Conservation (phyloP, 2,329 filamentous ascomycete genomes). For the Fusarium armeniacum region DNA sequence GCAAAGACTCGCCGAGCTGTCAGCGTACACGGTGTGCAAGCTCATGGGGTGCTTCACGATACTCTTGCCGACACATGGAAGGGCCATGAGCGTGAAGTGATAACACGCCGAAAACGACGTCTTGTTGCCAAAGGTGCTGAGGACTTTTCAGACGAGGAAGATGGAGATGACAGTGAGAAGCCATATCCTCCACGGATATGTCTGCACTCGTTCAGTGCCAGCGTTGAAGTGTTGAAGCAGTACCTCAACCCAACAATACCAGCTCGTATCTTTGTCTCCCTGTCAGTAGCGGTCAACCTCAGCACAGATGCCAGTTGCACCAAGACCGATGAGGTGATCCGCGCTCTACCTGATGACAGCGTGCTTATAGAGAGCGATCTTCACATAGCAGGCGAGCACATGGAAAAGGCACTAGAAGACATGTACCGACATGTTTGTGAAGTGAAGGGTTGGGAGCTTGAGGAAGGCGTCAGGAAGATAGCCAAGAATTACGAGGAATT, state of each 20-base stretch:
- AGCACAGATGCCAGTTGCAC: constrained; percentile 61
- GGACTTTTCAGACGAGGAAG: constrained; percentile 58
- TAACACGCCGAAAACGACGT: constrained; percentile 71
- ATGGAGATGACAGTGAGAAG: constrained; percentile 54
- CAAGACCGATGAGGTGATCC: constrained; percentile 75
- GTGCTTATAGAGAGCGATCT: constrained; percentile 92
- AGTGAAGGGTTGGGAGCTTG: constrained; percentile 81
- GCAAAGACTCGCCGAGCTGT: constrained; percentile 75
- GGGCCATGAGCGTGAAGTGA: constrained; percentile 74
- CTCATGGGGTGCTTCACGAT: constrained; percentile 78
- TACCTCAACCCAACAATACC: constrained; percentile 82
- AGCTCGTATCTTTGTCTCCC: constrained; percentile 85
- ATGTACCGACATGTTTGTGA: constrained; percentile 82
- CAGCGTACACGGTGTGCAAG: constrained; percentile 81
- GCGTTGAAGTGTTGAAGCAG: constrained; percentile 79
- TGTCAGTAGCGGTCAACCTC: constrained; percentile 87
- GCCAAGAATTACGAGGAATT: constrained; percentile 84
- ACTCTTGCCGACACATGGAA: constrained; percentile 76
- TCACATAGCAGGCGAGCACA: constrained; percentile 82
- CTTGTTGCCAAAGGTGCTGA: constrained; percentile 64
- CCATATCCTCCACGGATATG: constrained; percentile 91
- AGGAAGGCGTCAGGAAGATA: constrained; percentile 77
- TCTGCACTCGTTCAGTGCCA: constrained; percentile 92
- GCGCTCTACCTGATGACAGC: constrained; percentile 79
- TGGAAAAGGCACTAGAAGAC: constrained; percentile 83